Evolutionary conservation across 106 monocot genomes (phyloP).

Genomic region (Cymbidium sinense): DNA sequence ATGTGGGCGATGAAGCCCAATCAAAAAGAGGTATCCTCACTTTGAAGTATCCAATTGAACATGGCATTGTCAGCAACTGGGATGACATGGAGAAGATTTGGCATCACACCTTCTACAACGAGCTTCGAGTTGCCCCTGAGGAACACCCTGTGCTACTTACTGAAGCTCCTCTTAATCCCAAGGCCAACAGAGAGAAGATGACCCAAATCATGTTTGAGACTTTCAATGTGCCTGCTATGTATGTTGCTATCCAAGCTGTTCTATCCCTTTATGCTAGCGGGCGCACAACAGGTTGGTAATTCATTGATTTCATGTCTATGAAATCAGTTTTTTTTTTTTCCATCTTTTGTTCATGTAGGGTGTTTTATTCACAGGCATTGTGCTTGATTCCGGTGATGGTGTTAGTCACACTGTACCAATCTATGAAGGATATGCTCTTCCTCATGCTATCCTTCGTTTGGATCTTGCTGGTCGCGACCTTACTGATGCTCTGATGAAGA

Average conservation of each 20-base stretch:
- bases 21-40: constrained; percentile 22
- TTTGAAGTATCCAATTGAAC: constrained; percentile 18
- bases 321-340: neutral
- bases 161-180: constrained; percentile 17
- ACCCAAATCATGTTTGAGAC: constrained; percentile 21
- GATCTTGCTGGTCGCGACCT: constrained; percentile 24
- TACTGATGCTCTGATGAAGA: constrained; percentile 25
- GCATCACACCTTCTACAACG: constrained; percentile 23
- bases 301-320: neutral
- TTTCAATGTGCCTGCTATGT: constrained; percentile 17
- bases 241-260: constrained; percentile 15
- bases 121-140: constrained; percentile 16
- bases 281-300: constrained; percentile 9
- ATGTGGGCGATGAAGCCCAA: constrained; percentile 18
- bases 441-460: constrained; percentile 22
- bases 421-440: constrained; percentile 25
- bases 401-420: constrained; percentile 29
- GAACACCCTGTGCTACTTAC: constrained; percentile 14
- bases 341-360: neutral
- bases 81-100: constrained; percentile 24
- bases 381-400: constrained; percentile 29
- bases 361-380: constrained; percentile 13
- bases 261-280: constrained; percentile 16
- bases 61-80: constrained; percentile 20
- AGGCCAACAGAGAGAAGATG: constrained; percentile 21